phyloP scores from a whole-genome alignment of 2,329 filamentous ascomycete species.

The Coniochaeta ligniaria region DNA sequence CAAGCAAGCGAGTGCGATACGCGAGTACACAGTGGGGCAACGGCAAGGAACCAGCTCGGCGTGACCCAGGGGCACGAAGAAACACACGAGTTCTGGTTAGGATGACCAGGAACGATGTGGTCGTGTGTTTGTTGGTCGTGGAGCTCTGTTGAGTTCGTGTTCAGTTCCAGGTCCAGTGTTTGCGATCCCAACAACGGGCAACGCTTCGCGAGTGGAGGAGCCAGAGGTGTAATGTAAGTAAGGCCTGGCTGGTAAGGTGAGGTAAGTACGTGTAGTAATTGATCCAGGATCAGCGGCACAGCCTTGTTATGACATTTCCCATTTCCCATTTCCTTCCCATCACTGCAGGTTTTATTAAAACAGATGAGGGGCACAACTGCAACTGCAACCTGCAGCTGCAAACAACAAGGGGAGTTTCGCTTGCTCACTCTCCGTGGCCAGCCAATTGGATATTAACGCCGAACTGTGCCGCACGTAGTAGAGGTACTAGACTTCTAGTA shows the following conservation, averaged over 20 bases:
- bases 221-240: neutral
- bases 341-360: neutral
- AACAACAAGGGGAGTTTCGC: too few relatives aligned
- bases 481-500: too few relatives aligned
- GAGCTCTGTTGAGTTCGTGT: too few relatives aligned
- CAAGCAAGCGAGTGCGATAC: neutral
- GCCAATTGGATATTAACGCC: too few relatives aligned
- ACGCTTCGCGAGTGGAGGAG: neutral
- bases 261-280: too few relatives aligned
- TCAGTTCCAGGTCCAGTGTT: neutral
- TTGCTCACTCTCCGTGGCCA: too few relatives aligned
- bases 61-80: neutral
- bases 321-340: neutral
- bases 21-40: neutral
- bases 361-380: neutral
- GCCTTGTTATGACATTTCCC: neutral
- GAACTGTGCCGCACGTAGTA: too few relatives aligned
- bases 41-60: neutral
- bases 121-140: neutral
- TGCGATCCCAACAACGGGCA: neutral
- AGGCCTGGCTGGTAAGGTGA: too few relatives aligned
- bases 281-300: neutral
- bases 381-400: neutral
- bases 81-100: too few relatives aligned
- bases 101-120: neutral